These are phyloP conservation scores for Closterium sp. DNA, from an alignment of 139 green algal species.

Conservation along the genomic window DNA sequence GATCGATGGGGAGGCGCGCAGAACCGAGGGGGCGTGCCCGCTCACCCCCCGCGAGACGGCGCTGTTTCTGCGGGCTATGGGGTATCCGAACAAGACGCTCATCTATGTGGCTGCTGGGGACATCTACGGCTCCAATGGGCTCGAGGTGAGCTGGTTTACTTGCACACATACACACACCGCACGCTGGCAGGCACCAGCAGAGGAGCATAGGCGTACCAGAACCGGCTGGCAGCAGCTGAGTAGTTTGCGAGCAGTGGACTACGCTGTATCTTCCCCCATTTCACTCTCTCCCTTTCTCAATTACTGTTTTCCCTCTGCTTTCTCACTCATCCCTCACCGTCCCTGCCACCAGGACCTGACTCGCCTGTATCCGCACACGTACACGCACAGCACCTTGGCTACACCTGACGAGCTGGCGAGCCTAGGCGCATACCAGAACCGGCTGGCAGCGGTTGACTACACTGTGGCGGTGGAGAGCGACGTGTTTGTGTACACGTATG, in stretches of 20 bases:
- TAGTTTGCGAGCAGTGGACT: too few species aligned
- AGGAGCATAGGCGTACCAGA: background rate
- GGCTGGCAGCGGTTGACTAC: slow-evolving; percentile 42
- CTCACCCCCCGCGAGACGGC: slow-evolving; percentile 31
- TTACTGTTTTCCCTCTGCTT: too few species aligned
- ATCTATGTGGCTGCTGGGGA: slow-evolving; percentile 42
- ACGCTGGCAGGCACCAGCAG: too few species aligned
- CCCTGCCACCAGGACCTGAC: slow-evolving; percentile 16
- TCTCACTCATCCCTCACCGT: too few species aligned
- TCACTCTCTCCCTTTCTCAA: background rate
- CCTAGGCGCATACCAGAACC: slow-evolving; percentile 29
- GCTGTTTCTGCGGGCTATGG: slow-evolving; percentile 29
- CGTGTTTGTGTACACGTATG: slow-evolving; percentile 43
- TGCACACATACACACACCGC: too few species aligned
- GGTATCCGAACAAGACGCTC: slow-evolving; percentile 32
- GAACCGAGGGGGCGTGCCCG: slow-evolving; percentile 20
- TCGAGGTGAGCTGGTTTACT: background rate
- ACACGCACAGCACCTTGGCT: slow-evolving; percentile 29
- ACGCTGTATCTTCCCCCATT: background rate
- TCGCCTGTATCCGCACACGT: slow-evolving; percentile 11
- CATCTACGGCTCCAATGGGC: slow-evolving; percentile 29
- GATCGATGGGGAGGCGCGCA: slow-evolving; percentile 30
- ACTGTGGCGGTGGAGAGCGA: slow-evolving; percentile 42
- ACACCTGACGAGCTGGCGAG: slow-evolving; percentile 30
- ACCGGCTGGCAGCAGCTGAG: slow-evolving; percentile 29